Evolutionary conservation across 2,329 filamentous ascomycete species (phyloP), one percentile per base, ranked within the genome.

Genomic region (Leptographium procerum): DNA sequence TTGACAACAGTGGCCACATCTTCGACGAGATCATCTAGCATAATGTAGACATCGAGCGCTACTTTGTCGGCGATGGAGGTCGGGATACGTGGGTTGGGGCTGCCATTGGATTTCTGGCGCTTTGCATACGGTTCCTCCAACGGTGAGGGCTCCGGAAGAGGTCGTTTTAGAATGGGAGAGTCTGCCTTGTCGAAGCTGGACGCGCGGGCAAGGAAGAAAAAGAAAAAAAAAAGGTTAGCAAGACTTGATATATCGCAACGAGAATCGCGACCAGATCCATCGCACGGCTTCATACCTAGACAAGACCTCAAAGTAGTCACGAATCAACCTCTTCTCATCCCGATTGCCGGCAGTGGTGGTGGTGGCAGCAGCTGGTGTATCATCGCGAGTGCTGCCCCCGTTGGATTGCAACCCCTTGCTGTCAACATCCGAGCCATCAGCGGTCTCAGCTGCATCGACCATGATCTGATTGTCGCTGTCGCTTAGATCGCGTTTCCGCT

Each of bases 1-100:
- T 66, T 63, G 4, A 66, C 64, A 8, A 61, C 63, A 14, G 63
- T 57, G 31, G 68, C 73, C 48, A 86, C 68, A 61, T 86, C 84
- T 56, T 76, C 69, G 19, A 87, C 80, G 48, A 89, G 74, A 61
- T 87, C 83, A 31, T 88, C 85, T 51, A 91, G 71, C 62, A 80
- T 78, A 29, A 76, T 75, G 67, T 87, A 86, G 34, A 68, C 69
- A 63, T 77, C 74, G 54, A 73, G 71, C 28, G 71, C 68, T 55
- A 81, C 72, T 71, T 82, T 84, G 64, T 82, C 79, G 59, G 75
- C 71, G 61, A 85, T 79, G 61, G 75, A 60, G 31, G 22, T 22
- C 4, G 47, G 22, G 0, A 51, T 6, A 2, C 55, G n/a, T 6
- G 40, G 7, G 16, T 16, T 65, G 36, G 69, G 66, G 36, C 67